Conservation (phyloP, 1,139 yeast species). For the Yamadazyma triangularis region DNA sequence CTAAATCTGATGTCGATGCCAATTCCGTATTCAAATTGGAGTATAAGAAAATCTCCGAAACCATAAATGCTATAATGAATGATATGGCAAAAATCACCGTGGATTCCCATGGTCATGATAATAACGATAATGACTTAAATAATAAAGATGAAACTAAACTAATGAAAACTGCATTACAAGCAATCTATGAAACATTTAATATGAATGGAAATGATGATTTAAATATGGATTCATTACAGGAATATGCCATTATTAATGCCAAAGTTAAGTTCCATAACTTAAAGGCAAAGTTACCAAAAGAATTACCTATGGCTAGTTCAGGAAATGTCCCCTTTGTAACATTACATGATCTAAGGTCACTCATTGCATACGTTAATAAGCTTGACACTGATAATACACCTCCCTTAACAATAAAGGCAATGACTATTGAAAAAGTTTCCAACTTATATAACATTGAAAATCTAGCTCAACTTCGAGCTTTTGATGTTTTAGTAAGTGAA, state of each 20-base stretch:
- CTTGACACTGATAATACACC: constrained; percentile 20
- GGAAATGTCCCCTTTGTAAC: constrained; percentile 54
- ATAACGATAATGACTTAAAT: constrained; percentile 14
- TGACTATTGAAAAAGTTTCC: constrained; percentile 56
- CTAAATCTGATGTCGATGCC: constrained; percentile 30
- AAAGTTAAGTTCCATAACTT: constrained; percentile 60
- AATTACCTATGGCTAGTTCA: constrained; percentile 48
- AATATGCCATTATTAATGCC: constrained; percentile 63
- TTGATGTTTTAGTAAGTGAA: constrained; percentile 55
- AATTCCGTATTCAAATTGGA: constrained; percentile 19
- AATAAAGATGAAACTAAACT: constrained; percentile 22
- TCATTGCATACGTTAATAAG: constrained; percentile 56
- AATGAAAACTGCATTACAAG: constrained; percentile 40
- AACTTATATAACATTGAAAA: constrained; percentile 47
- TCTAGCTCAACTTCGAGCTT: constrained; percentile 45
- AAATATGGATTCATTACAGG: constrained; percentile 12
- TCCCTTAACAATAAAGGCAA: constrained; percentile 45
- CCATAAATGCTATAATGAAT: constrained; percentile 22
- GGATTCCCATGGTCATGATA: constrained; percentile 3
- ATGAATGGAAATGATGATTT: constrained; percentile 12
- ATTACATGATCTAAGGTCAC: constrained; percentile 54
- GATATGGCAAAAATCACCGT: constrained; percentile 24
- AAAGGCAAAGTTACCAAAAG: constrained; percentile 52
- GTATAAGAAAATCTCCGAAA: constrained; percentile 20
- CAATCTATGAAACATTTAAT: constrained; percentile 39